These are phyloP conservation scores for Heritiera fomes DNA, from an alignment of 345 rosid species.

Conservation along the genomic window DNA sequence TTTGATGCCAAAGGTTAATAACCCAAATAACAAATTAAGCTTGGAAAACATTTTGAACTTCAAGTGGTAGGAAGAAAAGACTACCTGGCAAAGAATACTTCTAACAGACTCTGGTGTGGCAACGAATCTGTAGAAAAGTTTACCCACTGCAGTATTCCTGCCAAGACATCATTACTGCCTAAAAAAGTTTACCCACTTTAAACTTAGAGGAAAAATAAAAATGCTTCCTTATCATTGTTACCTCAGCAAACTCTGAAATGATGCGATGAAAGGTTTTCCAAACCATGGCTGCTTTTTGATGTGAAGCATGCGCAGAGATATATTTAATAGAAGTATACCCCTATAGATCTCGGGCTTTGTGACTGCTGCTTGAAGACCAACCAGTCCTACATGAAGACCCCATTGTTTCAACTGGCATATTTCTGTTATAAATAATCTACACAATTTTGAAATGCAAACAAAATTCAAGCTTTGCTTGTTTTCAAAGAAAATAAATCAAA, in stretches of 20 bases:
- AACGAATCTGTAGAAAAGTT: slow-evolving; percentile 58
- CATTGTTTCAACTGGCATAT: neutral
- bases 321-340: slow-evolving; percentile 70
- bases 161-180: slow-evolving; percentile 23
- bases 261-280: slow-evolving; percentile 73
- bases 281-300: slow-evolving; percentile 75
- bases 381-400: slow-evolving; percentile 55
- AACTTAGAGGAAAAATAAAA: neutral
- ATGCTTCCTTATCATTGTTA: slow-evolving; percentile 18
- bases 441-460: neutral
- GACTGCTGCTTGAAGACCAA: slow-evolving; percentile 93
- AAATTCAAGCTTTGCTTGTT: neutral
- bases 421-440: neutral
- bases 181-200: neutral
- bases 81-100: slow-evolving; percentile 78
- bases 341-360: slow-evolving; percentile 60
- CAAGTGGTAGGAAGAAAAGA: neutral
- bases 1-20: neutral
- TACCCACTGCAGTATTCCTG: slow-evolving; percentile 78
- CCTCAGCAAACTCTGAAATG: slow-evolving; percentile 87
- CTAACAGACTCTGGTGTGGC: slow-evolving; percentile 70
- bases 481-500: neutral
- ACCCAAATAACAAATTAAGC: neutral
- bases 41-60: neutral
- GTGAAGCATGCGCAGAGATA: slow-evolving; percentile 89